A percentile compares a stretch with the other conserved stretches of the same genome.
Conservation (phyloP, 805 yeast genomes). For the Candida insectalens region DNA sequence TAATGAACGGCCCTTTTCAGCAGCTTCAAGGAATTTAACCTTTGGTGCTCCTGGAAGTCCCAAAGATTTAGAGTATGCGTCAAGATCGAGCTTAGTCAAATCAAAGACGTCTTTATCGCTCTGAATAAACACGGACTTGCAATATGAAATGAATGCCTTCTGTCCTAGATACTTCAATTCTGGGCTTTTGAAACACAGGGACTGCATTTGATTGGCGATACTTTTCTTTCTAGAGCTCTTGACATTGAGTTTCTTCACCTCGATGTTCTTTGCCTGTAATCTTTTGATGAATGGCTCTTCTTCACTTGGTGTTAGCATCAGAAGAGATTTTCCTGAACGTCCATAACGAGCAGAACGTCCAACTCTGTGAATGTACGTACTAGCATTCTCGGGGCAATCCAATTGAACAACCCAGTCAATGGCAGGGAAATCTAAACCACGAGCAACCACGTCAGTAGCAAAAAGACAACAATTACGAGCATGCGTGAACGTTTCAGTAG, state of each 20-base stretch:
- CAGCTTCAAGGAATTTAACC: slow-evolving; percentile 55
- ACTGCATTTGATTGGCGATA: slow-evolving; percentile 77
- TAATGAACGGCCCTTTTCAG: slow-evolving; percentile 28
- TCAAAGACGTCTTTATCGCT: slow-evolving; percentile 81
- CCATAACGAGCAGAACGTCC: slow-evolving; percentile 89
- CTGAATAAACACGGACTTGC: slow-evolving; percentile 76
- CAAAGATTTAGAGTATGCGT: slow-evolving; percentile 74
- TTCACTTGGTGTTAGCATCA: slow-evolving; percentile 80
- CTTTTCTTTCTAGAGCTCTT: slow-evolving; percentile 64
- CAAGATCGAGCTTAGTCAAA: slow-evolving; percentile 66
- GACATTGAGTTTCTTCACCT: slow-evolving; percentile 62
- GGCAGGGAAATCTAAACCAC: slow-evolving; percentile 89
- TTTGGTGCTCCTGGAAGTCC: slow-evolving; percentile 97
- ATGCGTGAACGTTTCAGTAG: slow-evolving; percentile 65
- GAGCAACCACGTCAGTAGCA: slow-evolving; percentile 86
- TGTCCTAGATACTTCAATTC: slow-evolving; percentile 89
- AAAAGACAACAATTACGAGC: slow-evolving; percentile 75
- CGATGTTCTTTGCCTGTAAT: slow-evolving; percentile 53
- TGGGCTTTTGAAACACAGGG: slow-evolving; percentile 84
- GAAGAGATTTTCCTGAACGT: slow-evolving; percentile 67
- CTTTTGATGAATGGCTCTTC: slow-evolving; percentile 65
- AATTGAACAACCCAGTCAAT: slow-evolving; percentile 93
- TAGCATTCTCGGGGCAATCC: slow-evolving; percentile 85
- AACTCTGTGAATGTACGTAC: slow-evolving; percentile 84
- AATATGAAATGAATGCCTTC: slow-evolving; percentile 89